Evolutionary conservation across 495 filamentous ascomycete species (phyloP), one percentile per base, ranked within the genome.

Genomic region (Aspergillus avenaceus): DNA sequence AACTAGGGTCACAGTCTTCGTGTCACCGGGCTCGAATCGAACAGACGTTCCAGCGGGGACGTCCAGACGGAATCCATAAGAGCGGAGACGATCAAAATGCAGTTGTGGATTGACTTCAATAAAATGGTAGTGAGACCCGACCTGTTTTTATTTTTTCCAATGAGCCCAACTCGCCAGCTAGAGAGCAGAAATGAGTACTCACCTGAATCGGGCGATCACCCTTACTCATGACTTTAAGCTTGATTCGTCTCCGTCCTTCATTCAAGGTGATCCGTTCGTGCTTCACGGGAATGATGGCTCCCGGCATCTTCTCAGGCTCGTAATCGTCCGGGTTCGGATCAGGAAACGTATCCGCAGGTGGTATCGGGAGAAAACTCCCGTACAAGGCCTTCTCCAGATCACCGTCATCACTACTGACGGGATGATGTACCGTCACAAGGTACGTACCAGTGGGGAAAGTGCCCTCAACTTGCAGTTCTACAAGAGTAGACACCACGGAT

Each of bases 121-220:
- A 66, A 98, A 90, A 69, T 97, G 91, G 69, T 97, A 98, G 66
- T 98, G 93, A 49, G 89, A 95, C 16, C 93, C 93, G 54, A 91
- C 77, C 82, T 87, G 58, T n/a, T 8, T 19, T 37, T 22, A 21
- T 6, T 7, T 12, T 24, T 27, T 49, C 16, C 24, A 14, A 43
- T 52, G 32, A 38, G 40, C 40, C 12, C 18, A 29, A 6, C 22
- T 12, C 13, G 8, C 6, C 26, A 21, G 25, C 27, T 11, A 4
- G 14, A 7, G 18, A 24, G n/a, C 23, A 3, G 5, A 2, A 8
- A 24, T 24, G 23, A 8, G 23, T 26, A 54, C 65, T 23, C 50
- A 91, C 86, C 80, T 95, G 91, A 53, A 97, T 85, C 11, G 93
- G 92, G 27, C 93, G 73, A 69, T 97, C 95, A 2, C 93, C 95